Percentiles rank a stretch among this genome's conserved stretches.
Conservation (phyloP, 352 stramenopile species). For the Pythium brachiatum region DNA sequence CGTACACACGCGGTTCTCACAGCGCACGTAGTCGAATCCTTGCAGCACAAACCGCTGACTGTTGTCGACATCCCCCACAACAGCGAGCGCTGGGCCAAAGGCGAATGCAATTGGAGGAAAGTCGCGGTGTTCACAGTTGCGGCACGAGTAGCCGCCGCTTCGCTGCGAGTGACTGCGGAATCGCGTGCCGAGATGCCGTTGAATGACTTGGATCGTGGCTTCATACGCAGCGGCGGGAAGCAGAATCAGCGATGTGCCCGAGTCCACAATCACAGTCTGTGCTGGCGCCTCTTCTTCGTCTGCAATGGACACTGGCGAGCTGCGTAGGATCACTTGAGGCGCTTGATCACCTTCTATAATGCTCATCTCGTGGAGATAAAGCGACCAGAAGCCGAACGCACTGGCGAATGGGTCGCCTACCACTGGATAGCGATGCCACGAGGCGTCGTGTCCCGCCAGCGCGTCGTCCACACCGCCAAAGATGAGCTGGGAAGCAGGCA, state of each 20-base stretch:
- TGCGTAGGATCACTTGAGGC: background rate
- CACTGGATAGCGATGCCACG: conserved; percentile 31
- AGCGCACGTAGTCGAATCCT: conserved; percentile 37
- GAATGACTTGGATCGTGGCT: conserved; percentile 22
- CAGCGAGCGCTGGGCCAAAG: background rate
- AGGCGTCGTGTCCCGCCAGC: conserved; percentile 22
- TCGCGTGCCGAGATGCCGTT: conserved; percentile 12
- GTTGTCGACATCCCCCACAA: background rate
- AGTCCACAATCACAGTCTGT: conserved; percentile 34
- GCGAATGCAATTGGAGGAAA: conserved; percentile 33
- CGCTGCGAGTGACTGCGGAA: conserved; percentile 15
- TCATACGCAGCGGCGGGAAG: conserved; percentile 23
- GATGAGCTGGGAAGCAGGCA: conserved; percentile 34
- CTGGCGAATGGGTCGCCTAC: conserved; percentile 12
- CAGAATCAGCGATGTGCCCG: conserved; percentile 37
- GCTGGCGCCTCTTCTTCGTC: background rate
- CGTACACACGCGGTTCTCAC: conserved; percentile 30
- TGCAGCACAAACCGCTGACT: conserved; percentile 30
- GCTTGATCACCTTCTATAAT: background rate
- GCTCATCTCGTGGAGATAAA: conserved; percentile 17
- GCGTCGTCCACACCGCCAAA: conserved; percentile 31
- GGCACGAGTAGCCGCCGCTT: conserved; percentile 24
- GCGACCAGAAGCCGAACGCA: conserved; percentile 30
- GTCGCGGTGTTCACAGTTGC: conserved; percentile 27
- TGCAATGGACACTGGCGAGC: background rate